Evolutionary conservation across 163 green algal genomes (phyloP).

Genomic region (Scenedesmus sp.): DNA sequence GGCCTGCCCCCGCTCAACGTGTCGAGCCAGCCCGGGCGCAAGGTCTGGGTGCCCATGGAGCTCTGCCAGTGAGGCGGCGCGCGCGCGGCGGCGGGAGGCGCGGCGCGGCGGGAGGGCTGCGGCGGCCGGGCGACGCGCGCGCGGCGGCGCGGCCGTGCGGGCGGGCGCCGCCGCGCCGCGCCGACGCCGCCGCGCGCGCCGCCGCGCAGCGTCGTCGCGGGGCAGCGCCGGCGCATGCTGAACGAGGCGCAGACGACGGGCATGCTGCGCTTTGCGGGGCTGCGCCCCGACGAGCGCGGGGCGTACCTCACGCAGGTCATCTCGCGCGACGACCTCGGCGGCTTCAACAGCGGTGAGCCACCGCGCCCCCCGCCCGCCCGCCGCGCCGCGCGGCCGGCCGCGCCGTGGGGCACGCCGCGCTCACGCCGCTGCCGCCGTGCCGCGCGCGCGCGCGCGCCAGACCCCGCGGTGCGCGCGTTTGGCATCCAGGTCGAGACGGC

Average conservation of each 20-base stretch:
- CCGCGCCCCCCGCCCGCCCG: not conserved
- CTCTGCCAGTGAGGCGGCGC: constrained; percentile 45
- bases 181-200: not conserved
- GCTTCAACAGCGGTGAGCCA: constrained; percentile 36
- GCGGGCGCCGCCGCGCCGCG: too few species aligned
- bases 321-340: constrained; percentile 20
- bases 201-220: constrained; percentile 26
- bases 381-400: too few species aligned
- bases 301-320: constrained; percentile 38
- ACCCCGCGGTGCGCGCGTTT: constrained; percentile 42
- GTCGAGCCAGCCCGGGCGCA: not conserved
- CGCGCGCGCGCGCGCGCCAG: not conserved
- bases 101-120: too few species aligned
- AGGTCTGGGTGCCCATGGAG: constrained; percentile 48
- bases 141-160: too few species aligned
- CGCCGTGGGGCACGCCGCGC: too few species aligned
- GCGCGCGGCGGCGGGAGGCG: too few species aligned
- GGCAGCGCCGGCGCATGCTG: constrained; percentile 46
- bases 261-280: constrained; percentile 46
- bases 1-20: constrained; percentile 41
- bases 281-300: constrained; percentile 6
- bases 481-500: constrained; percentile 38
- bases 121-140: too few species aligned
- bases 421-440: too few species aligned
- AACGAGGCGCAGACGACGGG: constrained; percentile 43